Base-by-base conservation (phyloP, 2,329 filamentous ascomycete species). In the Shiraia sp. region DNA sequence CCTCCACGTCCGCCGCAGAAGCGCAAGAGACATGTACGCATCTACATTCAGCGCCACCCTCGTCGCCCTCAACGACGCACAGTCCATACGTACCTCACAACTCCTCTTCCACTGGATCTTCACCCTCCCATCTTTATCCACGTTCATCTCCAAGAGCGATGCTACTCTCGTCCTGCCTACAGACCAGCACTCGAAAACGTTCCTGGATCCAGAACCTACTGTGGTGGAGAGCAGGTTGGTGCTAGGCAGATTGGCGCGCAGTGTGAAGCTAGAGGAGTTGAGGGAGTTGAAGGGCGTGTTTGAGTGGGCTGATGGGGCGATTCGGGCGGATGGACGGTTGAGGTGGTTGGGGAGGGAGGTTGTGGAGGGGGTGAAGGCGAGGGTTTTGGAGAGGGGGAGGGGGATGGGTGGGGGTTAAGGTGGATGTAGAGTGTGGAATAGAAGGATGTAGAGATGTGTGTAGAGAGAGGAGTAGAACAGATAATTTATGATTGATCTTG, bases 51-150 rank as follows among this genome's bases (percentile, higher is more conserved):
- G 81, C 4, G 84, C 87, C 0, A 89, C 89, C 0, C 76, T 95
- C 10, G 79, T 85, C 2, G 87, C 88, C 0, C 76, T 95, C 19
- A 88, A 87, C 42, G 81, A 85, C 48, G 72, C 73, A 0, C 76
- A 80, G 45, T 61, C 61, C 3, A 53, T 52, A 0, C 66, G 62
- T 38, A 60, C 57, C 0, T 49, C 52, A 3, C 60, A 65, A 51
- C 69, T 74, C 27, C 68, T 87, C 1, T 80, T 92, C 59, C 82
- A 86, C 47, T 92, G 88, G 86, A 63, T 96, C 1, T 89, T 95
- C 63, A 70, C 75, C 1, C 76, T 90, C 0, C 74, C 79, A 0
- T 51, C 78, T 43, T 61, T 87, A 73, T 15, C 44, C 65, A 56
- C 61, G 70, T 66, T 61, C 32, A 41, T 60, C 1, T 57, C 58